phyloP scores from a whole-genome alignment of 805 yeast species.

The Ogataea nonfermentans region DNA sequence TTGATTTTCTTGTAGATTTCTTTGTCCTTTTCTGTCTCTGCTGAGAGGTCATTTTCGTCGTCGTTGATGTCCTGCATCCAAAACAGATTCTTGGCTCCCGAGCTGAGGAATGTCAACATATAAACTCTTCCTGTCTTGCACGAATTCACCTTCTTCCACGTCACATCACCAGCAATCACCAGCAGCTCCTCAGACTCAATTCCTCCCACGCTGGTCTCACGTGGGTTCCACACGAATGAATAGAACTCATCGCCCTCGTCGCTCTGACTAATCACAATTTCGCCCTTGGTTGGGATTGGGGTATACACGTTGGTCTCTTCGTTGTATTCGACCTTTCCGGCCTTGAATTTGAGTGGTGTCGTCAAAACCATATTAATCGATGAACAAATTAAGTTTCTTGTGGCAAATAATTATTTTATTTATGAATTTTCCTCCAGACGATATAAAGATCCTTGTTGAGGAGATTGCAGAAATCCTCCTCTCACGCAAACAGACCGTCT shows the following conservation, averaged over 20 bases:
- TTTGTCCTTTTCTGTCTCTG: slow-evolving; percentile 58
- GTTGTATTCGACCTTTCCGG: slow-evolving; percentile 71
- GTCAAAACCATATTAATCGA: slow-evolving; percentile 15
- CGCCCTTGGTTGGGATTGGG: slow-evolving; percentile 71
- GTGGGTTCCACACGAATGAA: slow-evolving; percentile 72
- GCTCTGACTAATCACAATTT: slow-evolving; percentile 55
- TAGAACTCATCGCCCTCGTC: slow-evolving; percentile 71
- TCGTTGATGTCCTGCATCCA: slow-evolving; percentile 79
- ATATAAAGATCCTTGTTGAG: slow-evolving; percentile 47
- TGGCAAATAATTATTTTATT: slow-evolving; percentile 9
- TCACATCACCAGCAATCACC: slow-evolving; percentile 82
- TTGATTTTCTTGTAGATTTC: slow-evolving; percentile 47
- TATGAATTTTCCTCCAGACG: slow-evolving; percentile 60
- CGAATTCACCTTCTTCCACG: slow-evolving; percentile 65
- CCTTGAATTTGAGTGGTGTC: slow-evolving; percentile 54
- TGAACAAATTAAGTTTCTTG: background rate
- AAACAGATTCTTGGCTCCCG: slow-evolving; percentile 45
- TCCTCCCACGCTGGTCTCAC: slow-evolving; percentile 43
- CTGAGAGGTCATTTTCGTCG: slow-evolving; percentile 56
- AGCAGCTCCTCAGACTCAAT: slow-evolving; percentile 59
- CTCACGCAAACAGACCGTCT: slow-evolving; percentile 58
- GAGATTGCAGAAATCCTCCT: slow-evolving; percentile 58
- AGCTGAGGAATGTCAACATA: slow-evolving; percentile 35
- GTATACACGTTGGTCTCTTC: slow-evolving; percentile 60
- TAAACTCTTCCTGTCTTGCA: slow-evolving; percentile 77